Base-by-base conservation (phyloP, 2,329 filamentous ascomycete species). In the Phoma herbarum region DNA sequence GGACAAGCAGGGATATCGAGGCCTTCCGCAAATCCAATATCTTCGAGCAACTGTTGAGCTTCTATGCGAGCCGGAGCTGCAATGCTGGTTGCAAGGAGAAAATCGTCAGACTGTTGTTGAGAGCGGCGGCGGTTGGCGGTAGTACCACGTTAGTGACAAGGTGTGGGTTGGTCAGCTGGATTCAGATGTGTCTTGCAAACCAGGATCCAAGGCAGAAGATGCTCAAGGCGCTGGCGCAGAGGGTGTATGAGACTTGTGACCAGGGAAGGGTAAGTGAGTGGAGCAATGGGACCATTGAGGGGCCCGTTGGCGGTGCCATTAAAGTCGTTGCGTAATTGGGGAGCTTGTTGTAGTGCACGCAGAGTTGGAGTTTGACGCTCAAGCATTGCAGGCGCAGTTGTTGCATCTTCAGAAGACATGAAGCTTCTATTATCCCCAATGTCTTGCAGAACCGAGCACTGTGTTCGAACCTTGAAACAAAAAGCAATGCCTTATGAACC, bases 131-230 rank as follows among this genome's bases (percentile, higher is more conserved):
- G 29, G 84, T 88, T 28, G 88, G 85, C 1, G 92, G 91, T 1
- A 92, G 90, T 75, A 91, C 88, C 4, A 94, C 90, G n/a, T 81
- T 96, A 44, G 84, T 92, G 35, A 96, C 92, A 1, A 83, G 93
- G 56, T 88, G 89, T 42, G 91, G 90, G 16, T 80, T 90, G 20
- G 75, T 94, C 52, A 88, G 85, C 64, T 96, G 92, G 93, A 81
- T 94, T 9, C 84, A 89, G 58, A 84, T 85, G 59, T 86, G 87
- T 67, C 75, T 84, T 33, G 83, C 82, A 16, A 64, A 63, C 4
- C 76, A 80, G 3, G 81, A 79, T 49, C 74, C 77, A 43, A 81
- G 83, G 16, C 84, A 85, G 63, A 77, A 75, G 18, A 75, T 86
- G 23, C 78, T 87, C 50, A 82, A 79, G 59, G 83, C 79, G 0